A percentile compares a stretch with the other conserved stretches of the same genome.
These are phyloP conservation scores for Cyberlindnera japonica DNA, from an alignment of 805 yeast species.

Conservation along the genomic window DNA sequence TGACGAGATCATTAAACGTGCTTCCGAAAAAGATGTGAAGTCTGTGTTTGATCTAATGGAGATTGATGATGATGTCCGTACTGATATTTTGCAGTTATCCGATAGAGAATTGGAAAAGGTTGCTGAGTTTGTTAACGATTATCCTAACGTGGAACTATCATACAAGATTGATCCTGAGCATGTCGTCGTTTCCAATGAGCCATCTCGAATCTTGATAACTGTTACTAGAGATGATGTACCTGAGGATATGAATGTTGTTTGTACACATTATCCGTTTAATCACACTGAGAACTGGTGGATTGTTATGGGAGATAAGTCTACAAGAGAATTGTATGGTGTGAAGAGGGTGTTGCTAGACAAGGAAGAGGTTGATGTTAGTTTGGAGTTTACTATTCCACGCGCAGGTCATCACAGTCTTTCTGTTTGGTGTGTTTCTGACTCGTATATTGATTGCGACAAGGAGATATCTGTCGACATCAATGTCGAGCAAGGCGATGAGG, in stretches of 20 bases:
- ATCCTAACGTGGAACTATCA: slow-evolving; percentile 77
- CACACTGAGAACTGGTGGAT: slow-evolving; percentile 86
- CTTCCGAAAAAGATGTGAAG: slow-evolving; percentile 52
- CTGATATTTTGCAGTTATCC: slow-evolving; percentile 52
- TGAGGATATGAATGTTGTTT: slow-evolving; percentile 55
- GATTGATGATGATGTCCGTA: slow-evolving; percentile 70
- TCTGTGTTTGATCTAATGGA: slow-evolving; percentile 77
- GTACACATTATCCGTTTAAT: slow-evolving; percentile 54
- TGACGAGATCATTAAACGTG: slow-evolving; percentile 47
- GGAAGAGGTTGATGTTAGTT: slow-evolving; percentile 46
- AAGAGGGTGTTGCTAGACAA: slow-evolving; percentile 56
- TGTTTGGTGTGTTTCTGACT: slow-evolving; percentile 87
- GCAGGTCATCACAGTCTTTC: slow-evolving; percentile 61
- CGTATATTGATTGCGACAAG: slow-evolving; percentile 90
- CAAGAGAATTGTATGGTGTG: slow-evolving; percentile 66
- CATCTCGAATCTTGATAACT: slow-evolving; percentile 43
- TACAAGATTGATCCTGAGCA: slow-evolving; percentile 45
- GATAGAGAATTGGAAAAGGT: slow-evolving; percentile 54
- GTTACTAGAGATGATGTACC: slow-evolving; percentile 76
- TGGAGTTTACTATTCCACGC: slow-evolving; percentile 56
- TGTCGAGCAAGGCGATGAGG: slow-evolving; percentile 34
- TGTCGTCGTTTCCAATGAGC: slow-evolving; percentile 44
- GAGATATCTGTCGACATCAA: slow-evolving; percentile 58
- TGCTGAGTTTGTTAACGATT: slow-evolving; percentile 85
- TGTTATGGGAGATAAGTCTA: slow-evolving; percentile 64